Base-by-base conservation (phyloP, 129 eudicot genomes). In the Helianthus annuus region DNA sequence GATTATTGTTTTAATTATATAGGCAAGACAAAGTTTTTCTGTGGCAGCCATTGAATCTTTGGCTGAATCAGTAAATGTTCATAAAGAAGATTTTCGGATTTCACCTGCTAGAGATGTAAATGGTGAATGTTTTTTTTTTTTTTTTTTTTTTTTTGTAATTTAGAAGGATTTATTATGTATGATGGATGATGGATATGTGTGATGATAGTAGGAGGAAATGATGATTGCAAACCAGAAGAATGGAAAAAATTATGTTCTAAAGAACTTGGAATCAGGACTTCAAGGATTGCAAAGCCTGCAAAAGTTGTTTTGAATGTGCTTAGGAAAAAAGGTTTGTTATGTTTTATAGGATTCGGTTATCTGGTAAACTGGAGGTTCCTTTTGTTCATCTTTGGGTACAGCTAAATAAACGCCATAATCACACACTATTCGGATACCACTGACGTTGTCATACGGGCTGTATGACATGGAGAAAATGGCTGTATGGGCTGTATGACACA, bases 241-340 rank as follows among this genome's bases (percentile, higher is more conserved):
- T 87, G 93, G 93, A 84, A 87, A 69, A 84, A 84, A 17, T 69
- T 82, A 67, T 72, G 79, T 52, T 87, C 89, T 1, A 82, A 81
- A 67, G 85, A 87, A 38, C 85, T 87, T 48, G 93, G 93, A 55
- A 84, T 87, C 17, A 58, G 51, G 59, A 78, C 83, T 36, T 82
- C 89, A 27, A 84, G 76, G 70, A 84, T 87, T 74, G 70, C 79
- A 19, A 79, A 77, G 58, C 87, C 87, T 4, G 84, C 86, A 1
- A 84, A 67, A 69, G 56, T 74, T 11, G 89, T 87, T 66, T 76
- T 87, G 44, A 82, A 87, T 59, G 80, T 68, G 32, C 86, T 87
- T 39, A 71, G 58, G 74, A 75, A 79, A 76, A 87, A 87, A 7
- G 88, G 88, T 86, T 78, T 51, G 49, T 32, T 16, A n/a, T n/a